A percentile compares a stretch with the other conserved stretches of the same genome.
phyloP scores from a whole-genome alignment of 1,139 yeast species.

The Debaryomyces sp. region DNA sequence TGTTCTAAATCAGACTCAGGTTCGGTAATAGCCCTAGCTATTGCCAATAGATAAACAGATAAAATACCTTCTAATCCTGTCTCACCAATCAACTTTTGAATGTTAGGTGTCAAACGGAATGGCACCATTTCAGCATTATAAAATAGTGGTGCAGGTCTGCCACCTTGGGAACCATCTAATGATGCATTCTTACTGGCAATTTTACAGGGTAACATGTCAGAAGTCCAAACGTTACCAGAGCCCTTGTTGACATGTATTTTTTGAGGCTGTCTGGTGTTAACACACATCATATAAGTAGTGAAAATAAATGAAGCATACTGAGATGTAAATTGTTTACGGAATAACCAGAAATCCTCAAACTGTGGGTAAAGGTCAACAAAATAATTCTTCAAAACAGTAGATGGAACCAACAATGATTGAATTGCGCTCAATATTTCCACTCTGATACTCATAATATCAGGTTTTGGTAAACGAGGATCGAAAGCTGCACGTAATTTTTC shows the following conservation, averaged over 20 bases:
- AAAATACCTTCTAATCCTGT: slow-evolving; percentile 89
- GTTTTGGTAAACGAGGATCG: slow-evolving; percentile 90
- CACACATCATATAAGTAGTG: slow-evolving; percentile 93
- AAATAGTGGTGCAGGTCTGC: slow-evolving; percentile 79
- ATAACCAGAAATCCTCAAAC: slow-evolving; percentile 95
- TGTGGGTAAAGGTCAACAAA: slow-evolving; percentile 65
- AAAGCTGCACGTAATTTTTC: slow-evolving; percentile 90
- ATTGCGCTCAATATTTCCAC: slow-evolving; percentile 90
- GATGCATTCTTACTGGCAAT: slow-evolving; percentile 65
- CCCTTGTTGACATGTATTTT: slow-evolving; percentile 81
- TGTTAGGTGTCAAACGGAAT: slow-evolving; percentile 93
- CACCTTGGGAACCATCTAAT: slow-evolving; percentile 57
- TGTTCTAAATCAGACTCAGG: slow-evolving; percentile 90
- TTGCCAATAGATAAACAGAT: slow-evolving; percentile 80
- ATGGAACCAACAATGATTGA: slow-evolving; percentile 85
- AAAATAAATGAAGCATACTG: slow-evolving; percentile 96
- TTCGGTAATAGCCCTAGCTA: slow-evolving; percentile 86
- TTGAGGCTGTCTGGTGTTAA: slow-evolving; percentile 91
- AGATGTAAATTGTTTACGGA: slow-evolving; percentile 92
- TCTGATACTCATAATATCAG: slow-evolving; percentile 84
- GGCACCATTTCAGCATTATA: slow-evolving; percentile 96
- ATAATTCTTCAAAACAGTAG: slow-evolving; percentile 75
- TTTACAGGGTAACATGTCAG: slow-evolving; percentile 93
- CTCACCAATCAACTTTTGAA: slow-evolving; percentile 92
- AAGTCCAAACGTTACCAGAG: slow-evolving; percentile 90